Conservation (phyloP, 202 grass and related monocot genomes). For the Tripidium arundinaceum region DNA sequence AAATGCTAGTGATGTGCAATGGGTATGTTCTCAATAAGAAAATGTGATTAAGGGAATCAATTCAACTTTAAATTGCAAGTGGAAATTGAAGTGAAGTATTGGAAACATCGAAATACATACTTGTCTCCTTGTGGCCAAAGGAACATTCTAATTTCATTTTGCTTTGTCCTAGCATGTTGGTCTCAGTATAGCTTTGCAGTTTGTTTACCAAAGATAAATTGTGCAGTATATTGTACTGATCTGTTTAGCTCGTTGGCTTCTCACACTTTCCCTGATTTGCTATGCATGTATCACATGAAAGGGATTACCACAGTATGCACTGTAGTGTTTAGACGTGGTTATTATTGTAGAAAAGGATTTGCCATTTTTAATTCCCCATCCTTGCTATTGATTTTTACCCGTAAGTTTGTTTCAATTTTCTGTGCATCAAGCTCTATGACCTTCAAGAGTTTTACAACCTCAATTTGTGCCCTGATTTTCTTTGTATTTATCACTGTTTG, state of each 20-base stretch:
- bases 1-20: background rate
- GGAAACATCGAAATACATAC: background rate
- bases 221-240: background rate
- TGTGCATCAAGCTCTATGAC: background rate
- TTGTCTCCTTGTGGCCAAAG: background rate
- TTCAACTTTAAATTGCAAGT: background rate
- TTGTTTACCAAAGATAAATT: background rate
- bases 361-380: background rate
- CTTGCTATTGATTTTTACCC: background rate
- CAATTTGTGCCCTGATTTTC: background rate
- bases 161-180: background rate
- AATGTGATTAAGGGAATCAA: background rate
- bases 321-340: background rate
- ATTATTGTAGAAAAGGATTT: background rate
- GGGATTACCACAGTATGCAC: background rate
- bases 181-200: background rate
- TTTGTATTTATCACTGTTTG: background rate
- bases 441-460: background rate
- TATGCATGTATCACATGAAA: background rate
- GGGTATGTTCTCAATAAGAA: background rate
- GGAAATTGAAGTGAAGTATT: background rate
- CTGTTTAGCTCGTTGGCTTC: background rate
- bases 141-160: background rate
- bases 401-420: background rate
- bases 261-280: background rate